Evolutionary conservation across 345 rosid genomes (phyloP), one percentile per base, ranked within the genome.

Genomic region (Aethionema arabicum): DNA sequence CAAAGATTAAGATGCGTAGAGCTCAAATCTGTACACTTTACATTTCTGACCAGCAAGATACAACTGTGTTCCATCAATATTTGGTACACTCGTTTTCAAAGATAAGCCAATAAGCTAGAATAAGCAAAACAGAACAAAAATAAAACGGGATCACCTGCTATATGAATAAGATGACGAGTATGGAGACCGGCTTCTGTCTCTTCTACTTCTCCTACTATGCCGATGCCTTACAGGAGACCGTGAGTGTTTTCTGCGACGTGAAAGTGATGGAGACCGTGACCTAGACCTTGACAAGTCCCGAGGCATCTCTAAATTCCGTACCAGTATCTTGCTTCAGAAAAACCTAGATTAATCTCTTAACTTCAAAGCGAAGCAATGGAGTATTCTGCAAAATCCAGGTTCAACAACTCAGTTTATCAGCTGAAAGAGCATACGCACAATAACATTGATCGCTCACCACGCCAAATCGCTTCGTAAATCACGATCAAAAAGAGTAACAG

Each of bases 101-200:
- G 21, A 41, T 31, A 32, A 12, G 47, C 30, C 11, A 53, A 67
- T 49, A 32, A 66, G 32, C 7, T 7, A 67, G 52, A 55, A 40
- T 29, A 59, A 63, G 67, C 12, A 32, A 46, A 46, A 50, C 29
- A 65, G 66, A 44, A 65, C 0, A 38, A 11, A 42, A 36, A 32
- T 15, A 61, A 0, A 0, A 31, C 7, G 31, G 69, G 81, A 80
- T 83, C 95, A 91, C 98, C 98, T 91, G 92, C 87, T 88, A 76
- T 74, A 54, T 10, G 89, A 78, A 77, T 82, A 75, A 36, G 91
- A 83, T 3, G 91, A 83, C 2, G 90, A 76, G 76, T 85, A 82
- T 4, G 95, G 98, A 53, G 92, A 86, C 35, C 63, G 79, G 83
- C 95, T 88, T 70, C 85, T 76, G 51, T 91, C 96, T 72, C 88